Percentiles rank a stretch among this genome's conserved stretches.
These are phyloP conservation scores for Debaryomycetaceae sp. DNA, from an alignment of 1,139 yeast genomes.

Conservation along the genomic window DNA sequence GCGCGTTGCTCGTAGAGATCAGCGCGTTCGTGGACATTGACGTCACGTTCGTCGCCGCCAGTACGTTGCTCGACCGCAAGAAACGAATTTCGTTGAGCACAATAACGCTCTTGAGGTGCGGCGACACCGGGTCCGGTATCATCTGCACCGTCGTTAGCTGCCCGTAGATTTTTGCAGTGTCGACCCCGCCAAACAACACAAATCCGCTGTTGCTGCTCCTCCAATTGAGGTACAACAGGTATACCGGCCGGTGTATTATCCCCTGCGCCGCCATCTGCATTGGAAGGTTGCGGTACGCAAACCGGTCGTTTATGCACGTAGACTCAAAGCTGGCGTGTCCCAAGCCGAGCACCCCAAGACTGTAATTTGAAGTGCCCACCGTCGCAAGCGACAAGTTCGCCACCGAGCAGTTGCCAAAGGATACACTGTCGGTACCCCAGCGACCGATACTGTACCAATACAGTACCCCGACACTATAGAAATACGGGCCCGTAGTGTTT, in stretches of 20 bases:
- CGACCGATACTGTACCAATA: not conserved
- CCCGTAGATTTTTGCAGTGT: constrained; percentile 41
- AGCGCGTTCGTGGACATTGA: too few species aligned
- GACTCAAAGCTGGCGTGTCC: not conserved
- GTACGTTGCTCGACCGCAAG: too few species aligned
- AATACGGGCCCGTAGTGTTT: not conserved
- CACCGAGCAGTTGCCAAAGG: not conserved
- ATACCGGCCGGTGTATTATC: constrained; percentile 15
- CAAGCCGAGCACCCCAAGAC: not conserved
- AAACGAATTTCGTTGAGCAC: not conserved
- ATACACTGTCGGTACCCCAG: not conserved
- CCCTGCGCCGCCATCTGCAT: constrained; percentile 16
- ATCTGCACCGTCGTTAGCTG: constrained; percentile 17
- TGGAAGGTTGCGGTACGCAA: constrained; percentile 16
- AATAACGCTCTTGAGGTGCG: not conserved
- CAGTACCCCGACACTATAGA: not conserved
- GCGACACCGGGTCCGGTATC: not conserved
- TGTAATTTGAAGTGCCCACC: not conserved
- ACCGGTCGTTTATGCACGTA: not conserved
- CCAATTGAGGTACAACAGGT: constrained; percentile 33
- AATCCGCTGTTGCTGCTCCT: constrained; percentile 38
- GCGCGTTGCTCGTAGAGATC: too few species aligned
- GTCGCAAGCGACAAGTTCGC: not conserved
- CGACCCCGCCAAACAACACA: constrained; percentile 50
- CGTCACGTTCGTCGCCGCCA: too few species aligned